Base-by-base conservation (phyloP, 345 rosid genomes). In the Eucalyptus erythrocorys region DNA sequence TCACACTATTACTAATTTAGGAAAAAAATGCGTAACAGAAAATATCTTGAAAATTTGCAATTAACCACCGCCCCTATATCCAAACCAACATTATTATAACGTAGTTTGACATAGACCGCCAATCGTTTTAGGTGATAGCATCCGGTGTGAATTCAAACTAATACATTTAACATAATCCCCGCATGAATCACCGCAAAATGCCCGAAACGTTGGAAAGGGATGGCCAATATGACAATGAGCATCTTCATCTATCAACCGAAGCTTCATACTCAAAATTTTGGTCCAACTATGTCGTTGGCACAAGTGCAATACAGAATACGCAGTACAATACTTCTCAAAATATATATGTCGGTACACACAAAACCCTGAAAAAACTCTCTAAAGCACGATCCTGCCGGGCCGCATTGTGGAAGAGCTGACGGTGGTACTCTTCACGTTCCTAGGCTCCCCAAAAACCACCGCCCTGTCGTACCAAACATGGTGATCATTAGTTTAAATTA, bases 121-220 rank as follows among this genome's bases (percentile, higher is more conserved):
- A 0, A 34, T 19, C 3, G 4, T 1, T 43, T 37, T 10, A 37
- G 8, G 4, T 10, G 45, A 37, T 12, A 71, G 68, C 7, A 2
- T 59, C 32, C 0, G 8, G 27, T 37, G 45, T 71, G 0, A 2
- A 37, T 19, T 37, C 0, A 14, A 37, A 71, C 0, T 8, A 71
- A 37, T 37, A 3, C 4, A 19, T 17, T 9, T 5, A 37, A 9
- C 45, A 68, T 16, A 71, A 11, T 10, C 26, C 26, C 8, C 1
- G 37, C 26, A 34, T 37, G 81, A 42, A 37, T 37, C 43, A 1
- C 43, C 1, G 0, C 45, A 37, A 71, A 68, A 71, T 37, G 45
- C 45, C 43, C 2, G 1, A 9, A 10, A 2, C 7, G 1, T 19
- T 37, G 45, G 81, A 37, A 40, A 71, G 21, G 43, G 43, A 34